phyloP scores from a whole-genome alignment of 805 yeast genomes.

The Candida coquimbonensis region DNA sequence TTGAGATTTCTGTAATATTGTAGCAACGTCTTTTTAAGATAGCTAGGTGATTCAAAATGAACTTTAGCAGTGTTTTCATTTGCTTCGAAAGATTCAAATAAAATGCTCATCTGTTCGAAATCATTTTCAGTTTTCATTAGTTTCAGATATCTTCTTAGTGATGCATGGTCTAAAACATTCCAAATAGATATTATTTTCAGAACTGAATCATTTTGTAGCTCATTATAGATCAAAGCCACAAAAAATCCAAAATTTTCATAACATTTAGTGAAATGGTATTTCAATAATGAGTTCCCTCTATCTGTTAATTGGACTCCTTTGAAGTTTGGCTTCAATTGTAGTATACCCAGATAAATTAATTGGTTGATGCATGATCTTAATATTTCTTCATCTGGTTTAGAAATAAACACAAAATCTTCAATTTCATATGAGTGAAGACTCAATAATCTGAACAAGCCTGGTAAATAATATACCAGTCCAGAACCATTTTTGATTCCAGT shows the following conservation, averaged over 20 bases:
- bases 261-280: background rate
- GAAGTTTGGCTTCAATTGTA: constrained; percentile 1
- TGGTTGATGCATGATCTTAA: constrained; percentile 2
- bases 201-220: background rate
- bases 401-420: background rate
- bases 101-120: background rate
- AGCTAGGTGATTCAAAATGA: background rate
- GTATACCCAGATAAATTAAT: constrained; percentile 3
- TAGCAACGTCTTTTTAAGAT: background rate
- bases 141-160: background rate
- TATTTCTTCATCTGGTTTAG: constrained; percentile 1
- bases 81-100: constrained; percentile 1
- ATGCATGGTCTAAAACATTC: background rate
- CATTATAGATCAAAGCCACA: background rate
- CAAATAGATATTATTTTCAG: constrained; percentile 1
- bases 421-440: background rate
- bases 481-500: background rate
- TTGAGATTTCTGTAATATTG: background rate
- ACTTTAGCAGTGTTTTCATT: background rate
- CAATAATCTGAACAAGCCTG: background rate
- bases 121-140: background rate
- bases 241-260: background rate
- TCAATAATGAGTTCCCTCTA: background rate
- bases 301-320: constrained; percentile 3
- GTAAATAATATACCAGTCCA: background rate